Percentiles rank a stretch among this genome's conserved stretches.
Evolutionary conservation across 208 protist genomes (phyloP).

Genomic region (Crithidia fasciculata): DNA sequence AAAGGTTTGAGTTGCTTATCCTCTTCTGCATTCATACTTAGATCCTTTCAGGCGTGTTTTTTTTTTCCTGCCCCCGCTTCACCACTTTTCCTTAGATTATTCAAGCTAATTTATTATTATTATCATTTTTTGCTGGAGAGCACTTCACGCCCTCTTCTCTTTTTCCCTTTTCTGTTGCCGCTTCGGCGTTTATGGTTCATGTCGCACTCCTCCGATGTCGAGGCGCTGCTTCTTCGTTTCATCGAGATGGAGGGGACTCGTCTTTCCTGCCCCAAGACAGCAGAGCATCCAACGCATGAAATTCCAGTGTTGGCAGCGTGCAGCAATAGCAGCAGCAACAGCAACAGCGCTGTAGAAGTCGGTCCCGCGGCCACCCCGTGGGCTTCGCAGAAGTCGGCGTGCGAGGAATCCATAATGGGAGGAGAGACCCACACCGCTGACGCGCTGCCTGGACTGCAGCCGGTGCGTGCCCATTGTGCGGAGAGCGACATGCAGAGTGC

Average conservation of each 20-base stretch:
- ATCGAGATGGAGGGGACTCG: slow-evolving; percentile 10
- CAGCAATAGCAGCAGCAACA: not conserved
- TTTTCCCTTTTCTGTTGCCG: not conserved
- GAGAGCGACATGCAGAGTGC: slow-evolving; percentile 10
- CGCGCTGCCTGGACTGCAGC: too few relatives aligned
- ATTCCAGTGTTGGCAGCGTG: not conserved
- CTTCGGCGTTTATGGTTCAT: slow-evolving; percentile 3
- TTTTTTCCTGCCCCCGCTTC: not conserved
- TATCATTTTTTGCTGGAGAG: too few relatives aligned
- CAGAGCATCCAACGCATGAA: not conserved
- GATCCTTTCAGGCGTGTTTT: not conserved
- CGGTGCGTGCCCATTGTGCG: too few relatives aligned
- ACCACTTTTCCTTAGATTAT: not conserved
- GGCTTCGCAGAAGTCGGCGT: not conserved
- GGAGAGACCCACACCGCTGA: too few relatives aligned
- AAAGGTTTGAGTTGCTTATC: too few relatives aligned
- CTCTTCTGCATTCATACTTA: too few relatives aligned
- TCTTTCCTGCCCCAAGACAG: too few relatives aligned
- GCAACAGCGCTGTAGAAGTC: not conserved
- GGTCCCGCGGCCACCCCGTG: too few relatives aligned
- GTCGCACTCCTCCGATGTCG: slow-evolving; percentile 16
- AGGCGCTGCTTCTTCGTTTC: slow-evolving; percentile 11
- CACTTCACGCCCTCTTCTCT: not conserved
- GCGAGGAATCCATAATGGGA: not conserved
- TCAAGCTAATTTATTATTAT: not conserved